These are phyloP conservation scores for Globisporangium splendens DNA, from an alignment of 352 stramenopile genomes.

Conservation along the genomic window DNA sequence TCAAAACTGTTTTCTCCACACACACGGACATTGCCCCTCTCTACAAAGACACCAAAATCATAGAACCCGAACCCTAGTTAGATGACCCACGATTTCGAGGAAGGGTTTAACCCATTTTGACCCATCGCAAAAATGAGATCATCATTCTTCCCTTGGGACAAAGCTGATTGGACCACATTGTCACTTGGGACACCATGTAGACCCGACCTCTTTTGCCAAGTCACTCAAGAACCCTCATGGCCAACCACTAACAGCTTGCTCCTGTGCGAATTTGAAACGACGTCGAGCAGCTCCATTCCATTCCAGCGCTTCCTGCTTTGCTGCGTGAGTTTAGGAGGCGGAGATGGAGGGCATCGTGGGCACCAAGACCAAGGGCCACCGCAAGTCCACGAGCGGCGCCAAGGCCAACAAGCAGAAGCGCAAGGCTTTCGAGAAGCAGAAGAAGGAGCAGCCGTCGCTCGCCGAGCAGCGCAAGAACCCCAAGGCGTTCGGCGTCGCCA, in stretches of 20 bases:
- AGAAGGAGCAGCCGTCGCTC: conserved; percentile 71
- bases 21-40: too few species aligned
- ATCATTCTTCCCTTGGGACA: too few species aligned
- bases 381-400: conserved; percentile 81
- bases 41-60: too few species aligned
- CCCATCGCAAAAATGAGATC: too few species aligned
- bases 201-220: neutral
- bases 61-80: too few species aligned
- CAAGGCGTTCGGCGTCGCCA: conserved; percentile 96
- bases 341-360: conserved; percentile 27
- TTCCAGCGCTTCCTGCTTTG: neutral
- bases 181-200: neutral
- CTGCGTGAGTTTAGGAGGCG: neutral
- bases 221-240: neutral
- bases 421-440: conserved; percentile 85
- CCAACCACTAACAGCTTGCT: conserved; percentile 5
- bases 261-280: conserved; percentile 14
- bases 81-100: too few species aligned
- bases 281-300: conserved; percentile 1
- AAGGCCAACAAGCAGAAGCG: conserved; percentile 96
- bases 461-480: conserved; percentile 94
- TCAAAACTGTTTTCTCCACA: too few species aligned
- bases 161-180: neutral
- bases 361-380: conserved; percentile 59
- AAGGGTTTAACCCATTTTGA: too few species aligned